Conservation (phyloP, 768 basidiomycete genomes). For the Leccinellum albellum region DNA sequence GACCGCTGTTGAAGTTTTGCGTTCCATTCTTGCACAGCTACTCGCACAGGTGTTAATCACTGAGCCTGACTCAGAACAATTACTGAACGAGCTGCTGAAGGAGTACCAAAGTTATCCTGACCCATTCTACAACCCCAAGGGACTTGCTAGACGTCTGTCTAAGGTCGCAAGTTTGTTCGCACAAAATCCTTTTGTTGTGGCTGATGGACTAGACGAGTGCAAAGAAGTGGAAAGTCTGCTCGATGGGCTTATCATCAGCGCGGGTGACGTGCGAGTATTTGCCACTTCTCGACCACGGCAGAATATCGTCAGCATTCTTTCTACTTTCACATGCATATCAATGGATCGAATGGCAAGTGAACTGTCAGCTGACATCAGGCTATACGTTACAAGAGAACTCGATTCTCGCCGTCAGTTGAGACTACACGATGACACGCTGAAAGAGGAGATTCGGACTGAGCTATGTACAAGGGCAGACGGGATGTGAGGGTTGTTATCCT, state of each 20-base stretch:
- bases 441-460: conserved; percentile 1
- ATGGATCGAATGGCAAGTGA: conserved; percentile 2
- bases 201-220: conserved; percentile 26
- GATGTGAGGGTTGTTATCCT: conserved; percentile 10
- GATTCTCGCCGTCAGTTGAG: conserved; percentile 6
- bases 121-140: conserved; percentile 1
- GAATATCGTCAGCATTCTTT: conserved; percentile 1
- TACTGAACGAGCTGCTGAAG: conserved; percentile 6
- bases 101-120: neutral
- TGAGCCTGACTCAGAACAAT: neutral
- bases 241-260: neutral
- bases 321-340: conserved; percentile 5
- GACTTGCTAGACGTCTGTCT: neutral
- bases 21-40: conserved; percentile 20
- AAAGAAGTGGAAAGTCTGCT: conserved; percentile 9
- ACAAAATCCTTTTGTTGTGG: conserved; percentile 7
- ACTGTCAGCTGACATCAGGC: conserved; percentile 8
- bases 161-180: neutral
- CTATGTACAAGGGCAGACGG: conserved; percentile 15
- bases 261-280: neutral
- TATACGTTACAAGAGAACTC: conserved; percentile 10
- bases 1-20: conserved; percentile 11
- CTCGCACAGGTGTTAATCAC: neutral
- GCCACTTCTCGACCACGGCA: conserved; percentile 9
- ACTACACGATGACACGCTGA: neutral